Evolutionary conservation across 768 basidiomycete species (phyloP).

Genomic region (Mycena rebaudengoi): DNA sequence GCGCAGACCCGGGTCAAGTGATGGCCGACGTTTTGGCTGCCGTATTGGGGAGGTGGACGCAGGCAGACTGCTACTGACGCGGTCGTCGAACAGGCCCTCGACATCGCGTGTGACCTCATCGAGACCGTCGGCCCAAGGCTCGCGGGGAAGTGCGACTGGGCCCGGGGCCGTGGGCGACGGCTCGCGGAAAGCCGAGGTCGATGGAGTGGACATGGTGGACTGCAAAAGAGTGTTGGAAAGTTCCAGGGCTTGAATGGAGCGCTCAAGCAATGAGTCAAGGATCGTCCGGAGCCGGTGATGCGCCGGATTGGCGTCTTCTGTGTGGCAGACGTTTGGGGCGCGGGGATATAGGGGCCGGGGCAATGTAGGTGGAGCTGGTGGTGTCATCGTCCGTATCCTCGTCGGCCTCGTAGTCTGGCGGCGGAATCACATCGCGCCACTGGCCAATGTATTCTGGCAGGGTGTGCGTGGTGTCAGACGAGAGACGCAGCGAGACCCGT

Average conservation of each 20-base stretch:
- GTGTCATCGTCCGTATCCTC: constrained; percentile 51
- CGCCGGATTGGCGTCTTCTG: constrained; percentile 39
- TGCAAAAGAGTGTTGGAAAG: constrained; percentile 85
- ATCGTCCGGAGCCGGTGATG: constrained; percentile 53
- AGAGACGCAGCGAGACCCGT: constrained; percentile 66
- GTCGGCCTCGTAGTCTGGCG: constrained; percentile 56
- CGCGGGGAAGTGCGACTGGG: constrained; percentile 7
- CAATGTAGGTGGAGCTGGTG: constrained; percentile 40
- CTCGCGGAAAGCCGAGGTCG: constrained; percentile 47
- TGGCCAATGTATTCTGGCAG: constrained; percentile 72
- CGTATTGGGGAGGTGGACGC: constrained; percentile 16
- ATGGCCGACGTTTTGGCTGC: background rate
- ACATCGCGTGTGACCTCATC: constrained; percentile 71
- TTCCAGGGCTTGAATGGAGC: constrained; percentile 86
- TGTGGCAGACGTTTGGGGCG: constrained; percentile 28
- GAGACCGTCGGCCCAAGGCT: constrained; percentile 70
- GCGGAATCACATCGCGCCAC: constrained; percentile 21
- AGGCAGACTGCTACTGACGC: constrained; percentile 31
- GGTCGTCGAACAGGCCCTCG: constrained; percentile 67
- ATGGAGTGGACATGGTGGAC: constrained; percentile 77
- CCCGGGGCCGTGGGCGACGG: constrained; percentile 6
- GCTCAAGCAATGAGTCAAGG: constrained; percentile 80
- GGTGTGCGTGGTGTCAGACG: constrained; percentile 71
- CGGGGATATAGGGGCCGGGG: constrained; percentile 41
- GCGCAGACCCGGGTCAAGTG: constrained; percentile 42